Evolutionary conservation across 257 asterid species (phyloP).

Genomic region (Scutellaria minor): DNA sequence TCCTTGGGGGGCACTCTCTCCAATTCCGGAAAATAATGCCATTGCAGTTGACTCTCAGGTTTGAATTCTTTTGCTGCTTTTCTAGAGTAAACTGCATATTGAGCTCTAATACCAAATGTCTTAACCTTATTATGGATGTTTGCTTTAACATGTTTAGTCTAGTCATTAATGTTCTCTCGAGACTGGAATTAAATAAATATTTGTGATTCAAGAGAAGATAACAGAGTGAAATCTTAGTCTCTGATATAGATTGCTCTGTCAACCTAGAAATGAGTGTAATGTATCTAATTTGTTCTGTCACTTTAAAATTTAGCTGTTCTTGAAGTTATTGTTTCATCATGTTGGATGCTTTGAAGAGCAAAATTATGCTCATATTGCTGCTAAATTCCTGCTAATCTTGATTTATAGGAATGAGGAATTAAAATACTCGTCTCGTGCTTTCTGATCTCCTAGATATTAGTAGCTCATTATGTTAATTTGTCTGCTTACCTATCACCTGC

Average conservation of each 20-base stretch:
- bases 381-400: constrained; percentile 21
- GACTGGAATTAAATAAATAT: background rate
- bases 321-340: background rate
- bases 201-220: constrained; percentile 14
- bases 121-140: background rate
- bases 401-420: constrained; percentile 11
- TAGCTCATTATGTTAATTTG: constrained; percentile 20
- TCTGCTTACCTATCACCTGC: background rate
- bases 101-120: constrained; percentile 5
- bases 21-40: constrained; percentile 93
- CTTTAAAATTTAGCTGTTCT: background rate
- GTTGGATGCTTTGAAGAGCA: constrained; percentile 22
- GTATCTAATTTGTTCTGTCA: background rate
- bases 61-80: constrained; percentile 33
- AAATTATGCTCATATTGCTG: constrained; percentile 9
- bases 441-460: constrained; percentile 18
- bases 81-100: constrained; percentile 29
- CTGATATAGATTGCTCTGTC: constrained; percentile 11
- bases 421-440: constrained; percentile 10
- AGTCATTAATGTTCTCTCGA: constrained; percentile 18
- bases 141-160: constrained; percentile 24
- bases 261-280: background rate
- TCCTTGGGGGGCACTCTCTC: constrained; percentile 98
- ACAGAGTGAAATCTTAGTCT: constrained; percentile 8
- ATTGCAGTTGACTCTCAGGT: constrained; percentile 82